A percentile compares a stretch with the other conserved stretches of the same genome.
phyloP scores from a whole-genome alignment of 2,329 filamentous ascomycete species.

The Penicillium sp. region DNA sequence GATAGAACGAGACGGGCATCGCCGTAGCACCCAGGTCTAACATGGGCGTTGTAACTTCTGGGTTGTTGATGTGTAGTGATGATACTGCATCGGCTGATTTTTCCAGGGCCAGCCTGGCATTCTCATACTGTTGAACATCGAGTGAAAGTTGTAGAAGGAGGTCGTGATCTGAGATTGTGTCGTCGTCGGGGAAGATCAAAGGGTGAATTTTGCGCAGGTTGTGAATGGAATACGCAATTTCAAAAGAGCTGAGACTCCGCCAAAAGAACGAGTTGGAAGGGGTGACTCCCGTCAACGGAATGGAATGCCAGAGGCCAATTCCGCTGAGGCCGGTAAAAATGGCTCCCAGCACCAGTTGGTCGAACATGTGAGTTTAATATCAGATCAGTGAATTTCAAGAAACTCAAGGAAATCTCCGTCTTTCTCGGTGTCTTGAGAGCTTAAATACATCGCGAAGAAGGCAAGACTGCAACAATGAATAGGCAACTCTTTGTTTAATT shows the following conservation, averaged over 20 bases:
- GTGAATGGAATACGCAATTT: conserved; percentile 1
- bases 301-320: conserved; percentile 2
- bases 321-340: not conserved
- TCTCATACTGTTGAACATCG: not conserved
- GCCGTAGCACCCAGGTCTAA: not conserved
- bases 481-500: not conserved
- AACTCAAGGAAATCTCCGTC: not conserved
- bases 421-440: conserved; percentile 1
- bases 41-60: not conserved
- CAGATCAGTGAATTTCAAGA: not conserved
- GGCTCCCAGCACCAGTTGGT: not conserved
- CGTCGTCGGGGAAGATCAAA: not conserved
- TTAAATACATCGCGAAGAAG: not conserved
- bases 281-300: not conserved
- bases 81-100: not conserved
- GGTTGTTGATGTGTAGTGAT: not conserved
- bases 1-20: not conserved
- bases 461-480: not conserved
- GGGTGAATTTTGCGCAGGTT: not conserved
- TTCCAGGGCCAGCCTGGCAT: conserved; percentile 1
- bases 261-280: not conserved
- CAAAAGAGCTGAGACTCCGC: conserved; percentile 2
- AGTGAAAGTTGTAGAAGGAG: not conserved
- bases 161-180: not conserved
- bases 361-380: not conserved